A percentile compares a stretch with the other conserved stretches of the same genome.
Conservation (phyloP, 73 alveolate species). For the Paramecium caudatum region DNA sequence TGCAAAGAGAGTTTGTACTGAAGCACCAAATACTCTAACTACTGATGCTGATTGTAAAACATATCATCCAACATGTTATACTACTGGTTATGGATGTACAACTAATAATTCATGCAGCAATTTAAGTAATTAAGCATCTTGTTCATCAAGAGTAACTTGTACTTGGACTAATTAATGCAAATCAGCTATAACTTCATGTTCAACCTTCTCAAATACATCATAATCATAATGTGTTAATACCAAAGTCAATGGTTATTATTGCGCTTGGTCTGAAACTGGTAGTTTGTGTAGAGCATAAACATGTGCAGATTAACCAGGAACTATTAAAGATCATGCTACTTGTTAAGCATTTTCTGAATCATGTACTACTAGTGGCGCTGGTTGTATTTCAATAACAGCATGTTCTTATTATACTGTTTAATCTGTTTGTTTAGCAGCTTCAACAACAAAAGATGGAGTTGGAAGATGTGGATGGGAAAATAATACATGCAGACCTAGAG, state of each 20-base stretch:
- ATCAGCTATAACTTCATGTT: neutral
- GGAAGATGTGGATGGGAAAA: slow-evolving; percentile 58
- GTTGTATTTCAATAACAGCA: slow-evolving; percentile 27
- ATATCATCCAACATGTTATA: neutral
- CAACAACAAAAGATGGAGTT: neutral
- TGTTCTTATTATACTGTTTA: neutral
- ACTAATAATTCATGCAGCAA: neutral
- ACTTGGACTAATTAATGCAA: slow-evolving; percentile 32
- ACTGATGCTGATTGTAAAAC: slow-evolving; percentile 22
- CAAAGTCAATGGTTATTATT: neutral
- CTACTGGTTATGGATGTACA: slow-evolving; percentile 63
- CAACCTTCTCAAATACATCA: neutral
- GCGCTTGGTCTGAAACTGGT: slow-evolving; percentile 40
- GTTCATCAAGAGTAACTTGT: neutral
- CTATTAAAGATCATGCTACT: neutral
- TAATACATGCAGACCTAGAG: slow-evolving; percentile 35
- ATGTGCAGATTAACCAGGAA: slow-evolving; percentile 16
- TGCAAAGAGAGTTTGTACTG: slow-evolving; percentile 4
- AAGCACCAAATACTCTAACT: slow-evolving; percentile 44
- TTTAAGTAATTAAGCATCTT: neutral
- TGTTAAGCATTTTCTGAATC: neutral
- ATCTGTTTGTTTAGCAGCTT: neutral
- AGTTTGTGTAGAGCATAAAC: neutral
- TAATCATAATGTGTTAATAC: slow-evolving; percentile 26
- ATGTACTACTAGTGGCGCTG: slow-evolving; percentile 57